Conservation (phyloP, 495 filamentous ascomycete species). For the Talaromyces nanjingensis region DNA sequence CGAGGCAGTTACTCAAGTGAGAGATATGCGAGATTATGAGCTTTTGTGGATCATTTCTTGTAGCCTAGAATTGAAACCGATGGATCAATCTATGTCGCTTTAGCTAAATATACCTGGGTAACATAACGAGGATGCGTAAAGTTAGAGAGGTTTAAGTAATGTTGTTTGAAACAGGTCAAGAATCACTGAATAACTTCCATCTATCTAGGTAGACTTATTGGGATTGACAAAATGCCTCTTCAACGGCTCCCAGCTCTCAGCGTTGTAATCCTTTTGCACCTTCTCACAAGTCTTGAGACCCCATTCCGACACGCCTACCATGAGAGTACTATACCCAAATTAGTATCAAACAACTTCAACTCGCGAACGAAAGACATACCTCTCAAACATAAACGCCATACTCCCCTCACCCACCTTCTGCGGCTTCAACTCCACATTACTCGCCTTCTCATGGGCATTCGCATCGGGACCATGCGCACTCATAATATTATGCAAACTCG, state of each 20-base stretch:
- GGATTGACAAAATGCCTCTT: conserved; percentile 70
- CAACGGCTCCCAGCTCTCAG: conserved; percentile 76
- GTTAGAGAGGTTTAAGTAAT: too few relatives aligned
- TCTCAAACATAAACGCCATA: conserved; percentile 67
- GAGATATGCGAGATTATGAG: too few relatives aligned
- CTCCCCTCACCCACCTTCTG: conserved; percentile 54
- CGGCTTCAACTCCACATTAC: conserved; percentile 50
- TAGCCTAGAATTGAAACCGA: too few relatives aligned
- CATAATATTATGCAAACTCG: conserved; percentile 59
- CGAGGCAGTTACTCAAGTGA: too few relatives aligned
- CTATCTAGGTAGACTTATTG: background rate
- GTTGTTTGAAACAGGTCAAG: too few relatives aligned
- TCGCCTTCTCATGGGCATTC: conserved; percentile 50
- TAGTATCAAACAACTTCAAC: background rate
- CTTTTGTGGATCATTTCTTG: too few relatives aligned
- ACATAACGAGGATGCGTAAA: too few relatives aligned
- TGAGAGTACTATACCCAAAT: conserved; percentile 52
- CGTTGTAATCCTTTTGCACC: conserved; percentile 77
- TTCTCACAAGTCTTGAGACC: conserved; percentile 75
- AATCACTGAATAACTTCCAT: too few relatives aligned
- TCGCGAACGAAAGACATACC: conserved; percentile 25
- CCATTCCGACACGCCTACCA: conserved; percentile 93
- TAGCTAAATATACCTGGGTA: too few relatives aligned
- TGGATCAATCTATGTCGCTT: too few relatives aligned
- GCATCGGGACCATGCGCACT: conserved; percentile 56